phyloP scores from a whole-genome alignment of 441 rosid species.

The Jatropha multifida region DNA sequence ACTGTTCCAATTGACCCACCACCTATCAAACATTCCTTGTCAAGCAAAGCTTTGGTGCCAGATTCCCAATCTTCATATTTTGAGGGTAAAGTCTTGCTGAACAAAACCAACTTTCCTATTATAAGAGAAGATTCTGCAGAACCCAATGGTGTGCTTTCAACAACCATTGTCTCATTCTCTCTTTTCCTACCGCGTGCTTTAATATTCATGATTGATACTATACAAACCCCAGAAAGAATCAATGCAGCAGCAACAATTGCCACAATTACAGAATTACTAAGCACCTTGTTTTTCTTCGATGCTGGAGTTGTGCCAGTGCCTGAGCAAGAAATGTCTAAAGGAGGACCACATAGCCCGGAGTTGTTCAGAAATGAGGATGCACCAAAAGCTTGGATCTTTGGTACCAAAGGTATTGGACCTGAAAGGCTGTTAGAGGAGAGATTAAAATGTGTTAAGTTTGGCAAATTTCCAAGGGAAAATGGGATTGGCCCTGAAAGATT shows the following conservation, averaged over 20 bases:
- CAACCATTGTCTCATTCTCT: conserved; percentile 45
- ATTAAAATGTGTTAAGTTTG: conserved; percentile 47
- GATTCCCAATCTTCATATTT: conserved; percentile 96
- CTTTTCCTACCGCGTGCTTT: conserved; percentile 57
- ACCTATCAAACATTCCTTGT: conserved; percentile 83
- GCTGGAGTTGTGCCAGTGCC: conserved; percentile 27
- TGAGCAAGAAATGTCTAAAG: conserved; percentile 59
- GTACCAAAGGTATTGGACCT: conserved; percentile 58
- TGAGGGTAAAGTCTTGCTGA: conserved; percentile 89
- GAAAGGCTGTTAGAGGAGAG: conserved; percentile 78
- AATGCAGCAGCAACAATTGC: conserved; percentile 79
- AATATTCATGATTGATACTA: conserved; percentile 75
- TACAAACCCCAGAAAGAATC: conserved; percentile 80
- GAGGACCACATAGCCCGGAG: conserved; percentile 69
- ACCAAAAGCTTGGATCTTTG: conserved; percentile 53
- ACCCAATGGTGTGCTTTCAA: conserved; percentile 74
- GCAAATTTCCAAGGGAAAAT: conserved; percentile 59
- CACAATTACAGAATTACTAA: conserved; percentile 75
- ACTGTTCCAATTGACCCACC: conserved; percentile 84
- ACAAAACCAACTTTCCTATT: conserved; percentile 87
- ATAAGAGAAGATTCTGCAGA: conserved; percentile 70
- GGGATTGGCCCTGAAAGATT: conserved; percentile 70
- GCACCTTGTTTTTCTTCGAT: conserved; percentile 44
- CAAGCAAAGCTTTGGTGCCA: conserved; percentile 85
- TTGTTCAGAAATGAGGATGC: conserved; percentile 70